Evolutionary conservation across 2,329 filamentous ascomycete genomes (phyloP).

Genomic region (Didymella pinodella): DNA sequence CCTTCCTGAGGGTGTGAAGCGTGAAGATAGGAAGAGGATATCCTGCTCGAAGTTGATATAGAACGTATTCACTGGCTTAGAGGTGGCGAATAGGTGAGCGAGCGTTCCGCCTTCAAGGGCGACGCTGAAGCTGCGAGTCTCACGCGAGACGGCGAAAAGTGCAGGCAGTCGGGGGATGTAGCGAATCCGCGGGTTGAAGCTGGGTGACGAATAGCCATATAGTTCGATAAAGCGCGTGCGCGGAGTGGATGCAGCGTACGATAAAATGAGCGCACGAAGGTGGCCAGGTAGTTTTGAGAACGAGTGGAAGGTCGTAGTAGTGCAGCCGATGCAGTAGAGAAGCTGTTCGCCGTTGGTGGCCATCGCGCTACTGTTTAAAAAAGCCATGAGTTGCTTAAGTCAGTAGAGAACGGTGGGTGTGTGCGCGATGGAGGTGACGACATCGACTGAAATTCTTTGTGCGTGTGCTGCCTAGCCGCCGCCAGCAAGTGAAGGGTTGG

Average conservation of each 20-base stretch:
- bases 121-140: constrained; percentile 22
- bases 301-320: neutral
- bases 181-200: constrained; percentile 9
- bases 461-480: neutral
- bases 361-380: neutral
- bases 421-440: neutral
- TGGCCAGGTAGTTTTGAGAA: constrained; percentile 1
- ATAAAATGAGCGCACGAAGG: neutral
- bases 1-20: constrained; percentile 14
- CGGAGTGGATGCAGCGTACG: constrained; percentile 12
- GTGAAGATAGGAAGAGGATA: constrained; percentile 24
- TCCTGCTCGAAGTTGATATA: constrained; percentile 14
- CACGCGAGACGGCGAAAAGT: constrained; percentile 19
- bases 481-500: neutral
- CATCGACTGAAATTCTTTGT: neutral
- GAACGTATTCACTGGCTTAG: constrained; percentile 1
- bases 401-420: neutral
- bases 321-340: constrained; percentile 2
- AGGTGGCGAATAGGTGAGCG: constrained; percentile 6
- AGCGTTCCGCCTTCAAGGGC: constrained; percentile 18
- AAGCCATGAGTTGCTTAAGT: neutral
- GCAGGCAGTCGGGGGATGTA: constrained; percentile 24
- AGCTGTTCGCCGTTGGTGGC: neutral
- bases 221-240: constrained; percentile 28
- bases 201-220: constrained; percentile 14